These are phyloP conservation scores for Penicillium paradoxum DNA, from an alignment of 495 filamentous ascomycete species.

Conservation along the genomic window DNA sequence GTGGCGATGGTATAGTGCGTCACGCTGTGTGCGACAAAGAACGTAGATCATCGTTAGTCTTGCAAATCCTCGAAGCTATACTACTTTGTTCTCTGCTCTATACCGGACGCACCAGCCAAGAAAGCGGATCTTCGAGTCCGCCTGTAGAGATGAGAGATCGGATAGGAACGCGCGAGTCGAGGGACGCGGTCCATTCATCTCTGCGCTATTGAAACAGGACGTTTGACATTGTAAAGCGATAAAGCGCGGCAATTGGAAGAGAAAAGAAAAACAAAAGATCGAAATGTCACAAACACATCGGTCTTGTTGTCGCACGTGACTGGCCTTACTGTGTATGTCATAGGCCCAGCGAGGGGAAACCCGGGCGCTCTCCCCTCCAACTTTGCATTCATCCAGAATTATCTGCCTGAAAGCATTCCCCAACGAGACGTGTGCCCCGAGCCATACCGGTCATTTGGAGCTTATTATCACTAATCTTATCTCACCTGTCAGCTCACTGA, in stretches of 20 bases:
- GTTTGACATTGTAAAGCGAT: constrained; percentile 2
- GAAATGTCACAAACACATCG: background rate
- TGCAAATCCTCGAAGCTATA: background rate
- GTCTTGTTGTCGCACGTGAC: constrained; percentile 31
- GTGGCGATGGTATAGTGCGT: constrained; percentile 56
- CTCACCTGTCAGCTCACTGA: background rate
- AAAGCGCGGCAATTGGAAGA: background rate
- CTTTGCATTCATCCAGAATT: constrained; percentile 15
- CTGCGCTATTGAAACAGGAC: constrained; percentile 1
- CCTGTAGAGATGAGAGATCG: constrained; percentile 47
- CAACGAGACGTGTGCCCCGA: background rate
- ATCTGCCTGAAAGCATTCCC: background rate
- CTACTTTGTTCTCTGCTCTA: background rate
- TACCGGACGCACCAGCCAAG: constrained; percentile 70
- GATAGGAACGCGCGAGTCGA: constrained; percentile 65
- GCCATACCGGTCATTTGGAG: background rate
- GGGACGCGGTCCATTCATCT: constrained; percentile 58
- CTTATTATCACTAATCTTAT: background rate
- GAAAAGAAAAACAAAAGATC: background rate
- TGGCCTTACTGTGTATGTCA: constrained; percentile 35
- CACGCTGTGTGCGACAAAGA: constrained; percentile 48
- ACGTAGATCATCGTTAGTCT: constrained; percentile 1
- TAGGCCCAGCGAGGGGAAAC: constrained; percentile 38
- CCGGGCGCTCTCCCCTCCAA: constrained; percentile 19
- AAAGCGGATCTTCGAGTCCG: constrained; percentile 79